phyloP scores from a whole-genome alignment of 176 grass and related monocot genomes.

The Carex myosuroides region DNA sequence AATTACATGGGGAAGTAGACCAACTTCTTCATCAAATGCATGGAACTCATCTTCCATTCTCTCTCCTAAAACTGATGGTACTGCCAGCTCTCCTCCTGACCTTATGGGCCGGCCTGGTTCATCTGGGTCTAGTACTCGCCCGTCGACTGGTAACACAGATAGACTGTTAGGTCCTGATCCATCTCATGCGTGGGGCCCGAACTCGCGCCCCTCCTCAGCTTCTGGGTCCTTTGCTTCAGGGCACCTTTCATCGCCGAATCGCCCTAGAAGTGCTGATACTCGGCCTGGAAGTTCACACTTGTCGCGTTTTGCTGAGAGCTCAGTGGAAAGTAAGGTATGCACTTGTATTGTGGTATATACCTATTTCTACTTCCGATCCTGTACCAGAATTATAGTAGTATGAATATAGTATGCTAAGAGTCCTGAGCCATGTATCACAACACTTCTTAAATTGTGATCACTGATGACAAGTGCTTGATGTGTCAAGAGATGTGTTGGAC shows the following conservation, averaged over 20 bases:
- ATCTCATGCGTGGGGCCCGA: conserved; percentile 65
- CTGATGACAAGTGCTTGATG: not conserved
- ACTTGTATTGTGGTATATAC: not conserved
- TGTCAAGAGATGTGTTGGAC: not conserved
- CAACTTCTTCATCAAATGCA: conserved; percentile 62
- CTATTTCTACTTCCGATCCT: not conserved
- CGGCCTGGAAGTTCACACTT: conserved; percentile 92
- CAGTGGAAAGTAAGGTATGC: conserved; percentile 1
- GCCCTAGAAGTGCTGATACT: conserved; percentile 93
- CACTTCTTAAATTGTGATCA: not conserved
- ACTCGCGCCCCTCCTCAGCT: conserved; percentile 80
- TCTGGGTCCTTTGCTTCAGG: conserved; percentile 62
- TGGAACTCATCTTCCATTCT: conserved; percentile 74
- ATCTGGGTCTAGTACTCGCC: conserved; percentile 71
- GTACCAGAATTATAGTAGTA: not conserved
- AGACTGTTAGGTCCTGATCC: conserved; percentile 43
- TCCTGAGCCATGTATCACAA: not conserved
- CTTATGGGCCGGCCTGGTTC: conserved; percentile 54
- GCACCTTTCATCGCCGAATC: conserved; percentile 40
- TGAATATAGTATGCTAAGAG: not conserved
- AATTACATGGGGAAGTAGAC: conserved; percentile 80
- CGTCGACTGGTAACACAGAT: conserved; percentile 91
- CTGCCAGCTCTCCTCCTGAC: conserved; percentile 47
- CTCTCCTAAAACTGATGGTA: conserved; percentile 66
- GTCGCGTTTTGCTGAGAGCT: conserved; percentile 84